Conservation (phyloP, 441 rosid species). For the Iberis amara region DNA sequence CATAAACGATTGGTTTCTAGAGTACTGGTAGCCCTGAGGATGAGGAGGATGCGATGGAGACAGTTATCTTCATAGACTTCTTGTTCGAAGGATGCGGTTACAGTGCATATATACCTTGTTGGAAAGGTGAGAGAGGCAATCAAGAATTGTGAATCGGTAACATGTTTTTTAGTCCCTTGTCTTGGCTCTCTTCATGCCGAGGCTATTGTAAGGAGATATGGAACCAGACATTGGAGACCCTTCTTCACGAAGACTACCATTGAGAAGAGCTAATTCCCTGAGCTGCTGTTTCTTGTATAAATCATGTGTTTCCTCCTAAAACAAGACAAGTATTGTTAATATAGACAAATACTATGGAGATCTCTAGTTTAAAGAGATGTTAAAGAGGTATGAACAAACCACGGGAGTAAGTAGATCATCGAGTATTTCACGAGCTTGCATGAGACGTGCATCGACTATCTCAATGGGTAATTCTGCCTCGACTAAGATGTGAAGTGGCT, state of each 20-base stretch:
- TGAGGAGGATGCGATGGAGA: constrained; percentile 27
- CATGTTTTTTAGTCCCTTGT: constrained; percentile 28
- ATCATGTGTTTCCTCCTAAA: constrained; percentile 90
- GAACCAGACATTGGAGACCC: constrained; percentile 97
- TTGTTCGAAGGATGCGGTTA: constrained; percentile 27
- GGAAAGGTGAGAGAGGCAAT: constrained; percentile 26
- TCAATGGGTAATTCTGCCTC: constrained; percentile 95
- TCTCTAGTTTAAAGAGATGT: constrained; percentile 13
- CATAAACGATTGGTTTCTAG: constrained; percentile 9
- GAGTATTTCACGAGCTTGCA: constrained; percentile 92
- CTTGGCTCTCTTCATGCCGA: constrained; percentile 88
- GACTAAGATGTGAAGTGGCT: constrained; percentile 88
- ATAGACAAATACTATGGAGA: background rate
- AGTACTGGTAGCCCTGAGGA: constrained; percentile 27
- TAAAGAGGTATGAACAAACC: constrained; percentile 38
- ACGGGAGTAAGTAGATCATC: constrained; percentile 87
- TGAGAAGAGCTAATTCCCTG: constrained; percentile 85
- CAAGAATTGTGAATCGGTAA: background rate
- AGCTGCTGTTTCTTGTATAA: constrained; percentile 95
- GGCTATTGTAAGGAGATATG: constrained; percentile 87
- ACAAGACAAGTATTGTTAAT: background rate
- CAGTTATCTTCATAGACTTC: constrained; percentile 27
- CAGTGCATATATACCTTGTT: constrained; percentile 32
- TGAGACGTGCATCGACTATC: constrained; percentile 77
- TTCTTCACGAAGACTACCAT: constrained; percentile 87